Conservation (phyloP, 2,329 filamentous ascomycete genomes). For the Ascocoryne sarcoides region DNA sequence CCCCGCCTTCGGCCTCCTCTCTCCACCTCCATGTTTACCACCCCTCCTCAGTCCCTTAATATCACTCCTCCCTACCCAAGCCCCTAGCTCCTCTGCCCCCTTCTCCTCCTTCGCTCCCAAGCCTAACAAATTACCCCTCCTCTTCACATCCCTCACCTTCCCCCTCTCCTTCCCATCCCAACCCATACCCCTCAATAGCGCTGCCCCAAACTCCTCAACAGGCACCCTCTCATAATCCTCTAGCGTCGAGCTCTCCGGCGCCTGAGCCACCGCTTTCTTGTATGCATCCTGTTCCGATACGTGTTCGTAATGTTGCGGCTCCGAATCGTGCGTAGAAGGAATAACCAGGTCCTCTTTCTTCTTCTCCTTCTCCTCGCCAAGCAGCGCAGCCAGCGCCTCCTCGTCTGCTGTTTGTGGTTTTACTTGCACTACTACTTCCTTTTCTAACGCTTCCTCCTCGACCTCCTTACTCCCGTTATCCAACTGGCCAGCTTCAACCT, state of each 20-base stretch:
- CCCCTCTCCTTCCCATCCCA: slow-evolving; percentile 64
- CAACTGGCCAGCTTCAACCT: too few species aligned
- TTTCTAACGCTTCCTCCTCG: slow-evolving; percentile 8
- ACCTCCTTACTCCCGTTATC: slow-evolving; percentile 8
- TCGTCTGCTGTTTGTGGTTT: slow-evolving; percentile 42
- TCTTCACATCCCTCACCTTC: slow-evolving; percentile 57
- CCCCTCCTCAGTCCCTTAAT: slow-evolving; percentile 37
- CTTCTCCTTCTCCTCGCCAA: slow-evolving; percentile 43
- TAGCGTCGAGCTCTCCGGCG: slow-evolving; percentile 67
- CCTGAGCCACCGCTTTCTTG: slow-evolving; percentile 56
- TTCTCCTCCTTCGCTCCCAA: slow-evolving; percentile 80
- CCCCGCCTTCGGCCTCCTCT: slow-evolving; percentile 31
- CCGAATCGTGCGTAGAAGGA: slow-evolving; percentile 23
- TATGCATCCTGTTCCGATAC: slow-evolving; percentile 61
- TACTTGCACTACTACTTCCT: slow-evolving; percentile 11
- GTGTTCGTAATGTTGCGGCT: slow-evolving; percentile 8
- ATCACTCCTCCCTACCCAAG: slow-evolving; percentile 65
- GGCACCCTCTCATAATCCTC: slow-evolving; percentile 84
- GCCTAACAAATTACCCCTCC: slow-evolving; percentile 72
- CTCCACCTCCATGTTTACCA: slow-evolving; percentile 30
- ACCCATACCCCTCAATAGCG: slow-evolving; percentile 85
- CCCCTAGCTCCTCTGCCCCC: slow-evolving; percentile 63
- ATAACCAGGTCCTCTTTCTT: slow-evolving; percentile 45
- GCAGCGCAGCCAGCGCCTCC: slow-evolving; percentile 59
- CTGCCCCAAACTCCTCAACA: slow-evolving; percentile 89